Evolutionary conservation across 805 yeast genomes (phyloP).

Genomic region (Tanozyma kutaoensis): DNA sequence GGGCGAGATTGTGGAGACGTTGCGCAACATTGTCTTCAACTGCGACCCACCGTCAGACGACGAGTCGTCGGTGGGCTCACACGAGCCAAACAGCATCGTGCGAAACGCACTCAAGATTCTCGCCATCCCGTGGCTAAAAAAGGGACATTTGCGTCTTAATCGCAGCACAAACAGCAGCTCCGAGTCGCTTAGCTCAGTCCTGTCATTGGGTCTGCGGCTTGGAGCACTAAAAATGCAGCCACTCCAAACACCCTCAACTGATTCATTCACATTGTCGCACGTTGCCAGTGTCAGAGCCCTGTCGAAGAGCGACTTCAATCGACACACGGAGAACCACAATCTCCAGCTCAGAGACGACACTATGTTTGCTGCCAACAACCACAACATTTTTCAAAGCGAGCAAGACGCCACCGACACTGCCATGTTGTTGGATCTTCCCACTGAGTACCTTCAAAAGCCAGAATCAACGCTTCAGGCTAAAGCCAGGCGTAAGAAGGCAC

Average conservation of each 20-base stretch:
- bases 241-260: slow-evolving; percentile 3
- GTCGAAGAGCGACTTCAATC: slow-evolving; percentile 20
- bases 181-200: slow-evolving; percentile 5
- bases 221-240: slow-evolving; percentile 1
- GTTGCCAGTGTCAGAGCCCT: slow-evolving; percentile 22
- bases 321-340: slow-evolving; percentile 18
- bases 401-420: slow-evolving; percentile 1
- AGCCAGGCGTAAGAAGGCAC: slow-evolving; percentile 20
- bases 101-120: too few relatives aligned
- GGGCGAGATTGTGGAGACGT: slow-evolving; percentile 35
- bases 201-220: slow-evolving; percentile 1
- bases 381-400: slow-evolving; percentile 12
- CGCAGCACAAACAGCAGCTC: slow-evolving; percentile 2
- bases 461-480: slow-evolving; percentile 6
- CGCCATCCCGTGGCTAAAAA: neutral
- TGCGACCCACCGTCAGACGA: slow-evolving; percentile 4
- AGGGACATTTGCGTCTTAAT: neutral
- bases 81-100: neutral
- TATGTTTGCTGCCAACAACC: slow-evolving; percentile 12
- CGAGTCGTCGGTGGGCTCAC: neutral
- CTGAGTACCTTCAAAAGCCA: slow-evolving; percentile 12
- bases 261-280: slow-evolving; percentile 5
- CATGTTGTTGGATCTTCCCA: slow-evolving; percentile 19
- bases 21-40: slow-evolving; percentile 31
- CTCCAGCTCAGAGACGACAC: slow-evolving; percentile 2